These are phyloP conservation scores for Neopestalotiopsis sp. DNA, from an alignment of 2,329 filamentous ascomycete genomes.

Conservation along the genomic window DNA sequence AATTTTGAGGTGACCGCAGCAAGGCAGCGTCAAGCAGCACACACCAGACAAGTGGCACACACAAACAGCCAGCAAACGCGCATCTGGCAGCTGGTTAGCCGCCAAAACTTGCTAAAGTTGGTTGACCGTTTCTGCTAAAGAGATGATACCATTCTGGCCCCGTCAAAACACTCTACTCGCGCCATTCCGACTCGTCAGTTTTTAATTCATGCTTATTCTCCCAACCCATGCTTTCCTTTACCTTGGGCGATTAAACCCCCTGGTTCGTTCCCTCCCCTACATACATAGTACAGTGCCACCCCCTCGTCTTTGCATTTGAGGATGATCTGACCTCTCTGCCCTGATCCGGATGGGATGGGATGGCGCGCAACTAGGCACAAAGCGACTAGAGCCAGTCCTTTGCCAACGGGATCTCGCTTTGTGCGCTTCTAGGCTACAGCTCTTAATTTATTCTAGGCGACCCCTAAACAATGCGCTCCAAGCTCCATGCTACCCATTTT, in stretches of 20 bases:
- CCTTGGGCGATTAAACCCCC: not conserved
- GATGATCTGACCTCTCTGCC: not conserved
- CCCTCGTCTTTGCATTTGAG: not conserved
- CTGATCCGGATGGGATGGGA: not conserved
- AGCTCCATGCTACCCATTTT: not conserved
- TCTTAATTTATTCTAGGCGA: not conserved
- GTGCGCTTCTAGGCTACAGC: not conserved
- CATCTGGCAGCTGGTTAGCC: not conserved
- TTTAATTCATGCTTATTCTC: not conserved
- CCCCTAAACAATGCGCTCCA: not conserved
- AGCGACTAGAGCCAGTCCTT: not conserved
- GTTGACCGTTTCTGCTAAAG: not conserved
- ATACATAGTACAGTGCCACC: not conserved
- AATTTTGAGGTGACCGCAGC: not conserved
- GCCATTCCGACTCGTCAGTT: not conserved
- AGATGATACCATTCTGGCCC: not conserved
- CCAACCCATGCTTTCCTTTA: not conserved
- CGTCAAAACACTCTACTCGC: not conserved
- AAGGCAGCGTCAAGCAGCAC: not conserved
- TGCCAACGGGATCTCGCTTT: not conserved
- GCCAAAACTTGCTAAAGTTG: not conserved
- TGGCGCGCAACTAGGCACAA: not conserved
- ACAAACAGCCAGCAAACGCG: too few species aligned
- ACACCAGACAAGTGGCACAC: not conserved
- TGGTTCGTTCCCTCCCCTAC: not conserved